Evolutionary conservation across 1,284 basidiomycete species (phyloP).

Genomic region (Microbotryum lychnidis-dioicae): DNA sequence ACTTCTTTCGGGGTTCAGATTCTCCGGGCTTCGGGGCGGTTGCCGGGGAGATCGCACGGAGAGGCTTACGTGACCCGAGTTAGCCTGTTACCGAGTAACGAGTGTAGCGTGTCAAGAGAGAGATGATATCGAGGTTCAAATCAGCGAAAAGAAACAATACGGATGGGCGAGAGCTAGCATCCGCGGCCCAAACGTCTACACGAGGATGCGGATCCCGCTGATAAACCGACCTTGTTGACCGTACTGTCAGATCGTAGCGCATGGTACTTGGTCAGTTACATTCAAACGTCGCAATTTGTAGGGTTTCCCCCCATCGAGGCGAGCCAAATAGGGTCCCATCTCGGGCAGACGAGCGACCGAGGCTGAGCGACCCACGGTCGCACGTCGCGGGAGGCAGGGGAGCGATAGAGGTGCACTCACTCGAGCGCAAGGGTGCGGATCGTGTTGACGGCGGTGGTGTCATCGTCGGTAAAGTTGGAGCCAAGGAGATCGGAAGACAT

Average conservation of each 20-base stretch:
- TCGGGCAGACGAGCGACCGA: background rate
- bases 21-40: background rate
- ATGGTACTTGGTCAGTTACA: no score
- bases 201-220: background rate
- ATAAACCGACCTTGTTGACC: constrained; percentile 29
- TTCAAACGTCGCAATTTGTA: background rate
- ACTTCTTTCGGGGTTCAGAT: background rate
- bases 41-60: constrained; percentile 37
- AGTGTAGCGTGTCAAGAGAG: no score
- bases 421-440: constrained; percentile 65
- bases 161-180: no score
- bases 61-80: constrained; percentile 81
- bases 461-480: constrained; percentile 22
- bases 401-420: constrained; percentile 25
- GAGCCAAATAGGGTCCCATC: background rate
- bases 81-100: constrained; percentile 53
- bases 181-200: background rate
- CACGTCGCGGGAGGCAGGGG: constrained; percentile 42
- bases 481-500: constrained; percentile 1
- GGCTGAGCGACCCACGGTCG: background rate
- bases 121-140: no score
- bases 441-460: constrained; percentile 51
- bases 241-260: constrained; percentile 11
- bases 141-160: no score
- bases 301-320: background rate